A percentile compares a stretch with the other conserved stretches of the same genome.
Conservation (phyloP, 108 stramenopile species). For the Pelagomonas calceolata region DNA sequence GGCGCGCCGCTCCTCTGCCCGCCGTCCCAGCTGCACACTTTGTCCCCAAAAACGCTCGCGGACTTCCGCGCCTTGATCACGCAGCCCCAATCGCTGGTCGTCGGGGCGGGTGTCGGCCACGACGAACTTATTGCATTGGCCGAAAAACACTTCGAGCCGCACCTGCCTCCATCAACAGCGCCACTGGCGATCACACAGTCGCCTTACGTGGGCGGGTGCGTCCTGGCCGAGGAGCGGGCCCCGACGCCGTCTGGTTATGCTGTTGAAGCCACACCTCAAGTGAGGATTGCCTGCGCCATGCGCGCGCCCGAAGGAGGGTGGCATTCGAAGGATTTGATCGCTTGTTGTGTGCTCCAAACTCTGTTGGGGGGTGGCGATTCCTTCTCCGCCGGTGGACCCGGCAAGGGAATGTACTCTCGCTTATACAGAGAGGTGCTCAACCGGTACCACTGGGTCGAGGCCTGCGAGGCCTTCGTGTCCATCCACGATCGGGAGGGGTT, state of each 20-base stretch:
- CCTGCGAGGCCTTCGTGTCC: constrained; percentile 76
- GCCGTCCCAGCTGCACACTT: constrained; percentile 33
- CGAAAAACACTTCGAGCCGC: constrained; percentile 57
- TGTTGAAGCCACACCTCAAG: too few relatives aligned
- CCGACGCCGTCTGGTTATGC: too few relatives aligned
- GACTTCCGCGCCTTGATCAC: constrained; percentile 59
- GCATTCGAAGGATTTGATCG: constrained; percentile 76
- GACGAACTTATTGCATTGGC: constrained; percentile 72
- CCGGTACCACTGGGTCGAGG: constrained; percentile 77
- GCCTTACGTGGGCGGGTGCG: not conserved
- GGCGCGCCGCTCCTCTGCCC: constrained; percentile 37
- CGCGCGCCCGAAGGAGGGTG: constrained; percentile 71
- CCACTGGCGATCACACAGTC: constrained; percentile 2
- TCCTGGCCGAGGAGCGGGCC: not conserved
- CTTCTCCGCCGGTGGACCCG: constrained; percentile 97
- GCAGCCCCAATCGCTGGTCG: constrained; percentile 67
- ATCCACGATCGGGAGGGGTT: constrained; percentile 80
- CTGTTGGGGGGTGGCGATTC: constrained; percentile 88
- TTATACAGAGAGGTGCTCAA: constrained; percentile 91
- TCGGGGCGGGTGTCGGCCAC: constrained; percentile 88
- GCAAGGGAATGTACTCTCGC: constrained; percentile 98
- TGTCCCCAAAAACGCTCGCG: too few relatives aligned
- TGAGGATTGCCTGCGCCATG: too few relatives aligned
- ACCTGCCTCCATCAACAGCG: too few relatives aligned
- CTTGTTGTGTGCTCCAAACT: constrained; percentile 85